Evolutionary conservation across 768 basidiomycete species (phyloP), one percentile per base, ranked within the genome.

Genomic region (Glaciozyma martinii): DNA sequence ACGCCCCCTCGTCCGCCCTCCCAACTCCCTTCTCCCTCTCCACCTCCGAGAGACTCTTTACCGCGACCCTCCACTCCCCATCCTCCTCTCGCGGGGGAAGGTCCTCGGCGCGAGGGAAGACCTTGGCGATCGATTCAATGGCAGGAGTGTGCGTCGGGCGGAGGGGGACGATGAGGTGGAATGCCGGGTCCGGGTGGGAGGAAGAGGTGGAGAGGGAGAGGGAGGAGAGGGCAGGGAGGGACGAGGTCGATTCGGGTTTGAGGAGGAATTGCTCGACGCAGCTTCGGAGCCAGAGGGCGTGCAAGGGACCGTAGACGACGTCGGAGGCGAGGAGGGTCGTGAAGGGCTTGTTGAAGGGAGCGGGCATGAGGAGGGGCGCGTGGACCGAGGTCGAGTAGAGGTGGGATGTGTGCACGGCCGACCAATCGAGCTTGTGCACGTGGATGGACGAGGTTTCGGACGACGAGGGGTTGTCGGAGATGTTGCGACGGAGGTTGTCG

Each of bases 271-370:
- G 77, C 74, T 80, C 80, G 43, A 86, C 84, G 66, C 86, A 88
- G 12, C 71, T 73, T 59, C 81, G 81, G 73, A 90, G 87, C 87
- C 86, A 89, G 16, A 74, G 64, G 7, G 87, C 85, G 73, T 90
- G 89, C 23, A 80, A 76, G 0, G 84, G 82, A 64, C 87, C 81
- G 76, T 91, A 90, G 13, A 91, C 80, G 56, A 90, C 85, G 70
- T 91, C 88, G 54, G 89, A 88, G 0, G 85, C 89, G 56, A 91
- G 77, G 43, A 91, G 81, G 27, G 88, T 74, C 63, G 89, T 84
- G 76, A 88, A 89, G 4, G 81, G 77, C 57, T 60, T 46, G 50
- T 78, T 62, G 61, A 71, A 67, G 1, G 70, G 70, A 2, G 70
- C 33, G 1, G 70, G 70, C 61, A 71, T 65, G 49, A 12, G 12